Percentiles rank a stretch among this genome's conserved stretches.
phyloP scores from a whole-genome alignment of 2,329 filamentous ascomycete species.

The Graphilbum fragrans region DNA sequence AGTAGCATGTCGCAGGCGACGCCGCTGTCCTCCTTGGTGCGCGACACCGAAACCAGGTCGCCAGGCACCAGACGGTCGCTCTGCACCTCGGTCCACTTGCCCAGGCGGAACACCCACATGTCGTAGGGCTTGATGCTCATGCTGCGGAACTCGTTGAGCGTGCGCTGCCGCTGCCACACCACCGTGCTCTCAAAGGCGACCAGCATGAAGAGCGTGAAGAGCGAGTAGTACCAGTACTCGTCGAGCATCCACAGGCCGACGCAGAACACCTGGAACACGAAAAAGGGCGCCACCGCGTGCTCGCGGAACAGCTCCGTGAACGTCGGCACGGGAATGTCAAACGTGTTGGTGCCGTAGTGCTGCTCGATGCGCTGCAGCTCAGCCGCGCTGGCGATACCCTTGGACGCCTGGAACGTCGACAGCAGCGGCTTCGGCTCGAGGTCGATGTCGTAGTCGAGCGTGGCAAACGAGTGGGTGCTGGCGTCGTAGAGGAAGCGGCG shows the following conservation, averaged over 20 bases:
- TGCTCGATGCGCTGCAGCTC: slow-evolving; percentile 73
- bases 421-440: slow-evolving; percentile 70
- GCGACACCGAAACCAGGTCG: slow-evolving; percentile 80
- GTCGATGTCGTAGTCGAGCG: slow-evolving; percentile 76
- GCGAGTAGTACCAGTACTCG: slow-evolving; percentile 99
- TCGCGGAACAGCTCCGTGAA: slow-evolving; percentile 96
- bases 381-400: slow-evolving; percentile 60
- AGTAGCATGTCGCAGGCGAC: slow-evolving; percentile 96
- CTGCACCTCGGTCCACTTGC: slow-evolving; percentile 77
- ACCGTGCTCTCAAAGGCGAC: slow-evolving; percentile 96
- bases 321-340: slow-evolving; percentile 93
- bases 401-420: slow-evolving; percentile 64
- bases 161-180: slow-evolving; percentile 96
- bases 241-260: slow-evolving; percentile 97
- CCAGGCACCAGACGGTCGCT: slow-evolving; percentile 90
- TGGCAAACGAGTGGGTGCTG: slow-evolving; percentile 62
- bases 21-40: slow-evolving; percentile 93
- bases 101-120: slow-evolving; percentile 77
- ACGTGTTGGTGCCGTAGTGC: slow-evolving; percentile 91
- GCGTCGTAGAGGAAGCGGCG: slow-evolving; percentile 81
- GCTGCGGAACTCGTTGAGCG: slow-evolving; percentile 87
- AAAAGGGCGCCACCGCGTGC: slow-evolving; percentile 96
- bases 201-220: slow-evolving; percentile 98
- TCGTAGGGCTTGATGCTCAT: slow-evolving; percentile 99
- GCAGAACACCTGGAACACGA: slow-evolving; percentile 98